phyloP scores from a whole-genome alignment of 78 protist genomes.

The Planoprotostelium fungivorum region DNA sequence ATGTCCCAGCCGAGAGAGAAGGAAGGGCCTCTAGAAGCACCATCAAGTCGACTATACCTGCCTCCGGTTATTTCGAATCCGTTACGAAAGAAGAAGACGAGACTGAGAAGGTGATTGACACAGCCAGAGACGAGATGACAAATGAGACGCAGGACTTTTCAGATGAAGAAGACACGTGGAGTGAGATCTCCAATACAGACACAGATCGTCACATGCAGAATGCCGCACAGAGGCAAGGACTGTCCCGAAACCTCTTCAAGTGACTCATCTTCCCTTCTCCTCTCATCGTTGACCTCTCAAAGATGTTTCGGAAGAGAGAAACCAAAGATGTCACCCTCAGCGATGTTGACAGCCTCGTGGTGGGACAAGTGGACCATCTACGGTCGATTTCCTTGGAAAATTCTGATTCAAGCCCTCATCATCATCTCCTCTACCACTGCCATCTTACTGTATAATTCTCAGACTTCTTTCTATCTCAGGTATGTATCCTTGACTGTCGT shows the following conservation, averaged over 20 bases:
- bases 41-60: not conserved
- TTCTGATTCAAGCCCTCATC: not conserved
- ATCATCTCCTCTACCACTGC: not conserved
- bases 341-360: not conserved
- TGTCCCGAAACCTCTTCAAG: not conserved
- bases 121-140: not conserved
- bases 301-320: not conserved
- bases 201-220: too few species aligned
- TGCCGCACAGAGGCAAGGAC: not conserved
- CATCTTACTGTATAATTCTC: not conserved
- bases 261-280: not conserved
- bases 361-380: not conserved
- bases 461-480: not conserved
- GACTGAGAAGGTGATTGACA: not conserved
- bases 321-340: not conserved
- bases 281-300: too few species aligned
- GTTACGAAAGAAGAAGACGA: not conserved
- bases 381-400: not conserved
- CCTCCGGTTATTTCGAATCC: not conserved
- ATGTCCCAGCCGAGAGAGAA: not conserved
- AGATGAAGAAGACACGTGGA: not conserved
- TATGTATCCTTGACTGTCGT: too few species aligned
- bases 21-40: not conserved
- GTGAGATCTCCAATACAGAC: not conserved
- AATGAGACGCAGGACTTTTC: not conserved